These are phyloP conservation scores for Arthrobotrys entomopaga DNA, from an alignment of 2,329 filamentous ascomycete species.

Conservation along the genomic window DNA sequence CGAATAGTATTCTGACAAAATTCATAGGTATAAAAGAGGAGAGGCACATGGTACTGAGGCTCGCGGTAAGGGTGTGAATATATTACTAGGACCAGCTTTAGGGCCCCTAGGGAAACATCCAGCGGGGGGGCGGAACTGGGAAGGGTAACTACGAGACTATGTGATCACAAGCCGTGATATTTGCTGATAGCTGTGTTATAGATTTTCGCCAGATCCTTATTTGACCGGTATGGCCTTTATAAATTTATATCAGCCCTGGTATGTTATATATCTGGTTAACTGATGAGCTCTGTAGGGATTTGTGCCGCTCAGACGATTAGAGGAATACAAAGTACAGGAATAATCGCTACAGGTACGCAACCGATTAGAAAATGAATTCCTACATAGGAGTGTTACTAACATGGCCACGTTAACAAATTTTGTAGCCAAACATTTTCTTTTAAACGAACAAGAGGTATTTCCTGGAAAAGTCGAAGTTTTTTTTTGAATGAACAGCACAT, in stretches of 20 bases:
- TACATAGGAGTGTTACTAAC: not conserved
- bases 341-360: slow-evolving; percentile 30
- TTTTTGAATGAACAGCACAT: not conserved
- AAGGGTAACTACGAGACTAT: slow-evolving; percentile 6
- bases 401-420: no score
- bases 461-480: not conserved
- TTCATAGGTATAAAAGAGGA: slow-evolving; percentile 31
- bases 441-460: slow-evolving; percentile 41
- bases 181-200: not conserved
- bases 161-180: not conserved
- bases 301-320: slow-evolving; percentile 37
- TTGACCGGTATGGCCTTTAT: slow-evolving; percentile 7
- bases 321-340: slow-evolving; percentile 31
- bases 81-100: slow-evolving; percentile 75
- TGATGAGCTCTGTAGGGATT: slow-evolving; percentile 15
- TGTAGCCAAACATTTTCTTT: slow-evolving; percentile 37
- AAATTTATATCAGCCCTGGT: not conserved
- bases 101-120: slow-evolving; percentile 25
- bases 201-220: slow-evolving; percentile 32
- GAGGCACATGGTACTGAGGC: slow-evolving; percentile 68
- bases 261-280: not conserved
- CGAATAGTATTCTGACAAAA: not conserved
- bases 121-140: slow-evolving; percentile 38
- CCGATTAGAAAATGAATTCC: not conserved
- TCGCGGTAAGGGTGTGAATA: slow-evolving; percentile 76